Evolutionary conservation across 495 filamentous ascomycete species (phyloP).

Genomic region (Xeromyces bisporus): DNA sequence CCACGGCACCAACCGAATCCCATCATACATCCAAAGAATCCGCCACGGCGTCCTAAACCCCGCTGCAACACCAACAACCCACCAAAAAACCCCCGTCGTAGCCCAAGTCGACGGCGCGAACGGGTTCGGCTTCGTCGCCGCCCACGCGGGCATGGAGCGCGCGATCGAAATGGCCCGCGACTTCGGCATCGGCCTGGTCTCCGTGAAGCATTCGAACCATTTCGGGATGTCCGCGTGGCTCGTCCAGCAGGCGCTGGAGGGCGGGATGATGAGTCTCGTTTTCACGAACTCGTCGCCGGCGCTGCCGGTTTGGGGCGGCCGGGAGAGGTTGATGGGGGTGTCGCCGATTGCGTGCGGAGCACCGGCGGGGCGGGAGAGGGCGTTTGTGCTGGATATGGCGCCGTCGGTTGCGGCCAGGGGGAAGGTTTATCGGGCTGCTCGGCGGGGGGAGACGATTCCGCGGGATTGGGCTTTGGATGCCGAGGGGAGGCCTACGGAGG

Average conservation of each 20-base stretch:
- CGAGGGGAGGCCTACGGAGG: conserved; percentile 50
- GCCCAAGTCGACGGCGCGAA: conserved; percentile 52
- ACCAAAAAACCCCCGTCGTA: conserved; percentile 47
- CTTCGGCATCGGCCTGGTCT: conserved; percentile 57
- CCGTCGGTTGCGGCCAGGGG: conserved; percentile 55
- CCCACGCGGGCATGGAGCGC: conserved; percentile 40
- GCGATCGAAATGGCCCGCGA: conserved; percentile 47
- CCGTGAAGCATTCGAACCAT: conserved; percentile 59
- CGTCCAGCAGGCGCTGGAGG: conserved; percentile 55
- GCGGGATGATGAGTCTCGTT: conserved; percentile 55
- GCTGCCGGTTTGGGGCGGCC: conserved; percentile 55
- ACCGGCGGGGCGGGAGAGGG: conserved; percentile 35
- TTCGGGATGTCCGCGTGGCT: conserved; percentile 71
- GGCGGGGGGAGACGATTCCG: conserved; percentile 59
- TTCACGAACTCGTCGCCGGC: conserved; percentile 69
- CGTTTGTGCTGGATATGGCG: conserved; percentile 69
- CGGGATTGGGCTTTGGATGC: conserved; percentile 55
- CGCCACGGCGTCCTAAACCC: conserved; percentile 47
- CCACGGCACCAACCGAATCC: conserved; percentile 61
- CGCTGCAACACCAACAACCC: conserved; percentile 35
- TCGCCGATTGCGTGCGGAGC: conserved; percentile 65
- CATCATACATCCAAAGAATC: conserved; percentile 57
- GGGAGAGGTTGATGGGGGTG: conserved; percentile 51
- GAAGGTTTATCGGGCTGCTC: conserved; percentile 57
- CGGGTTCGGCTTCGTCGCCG: conserved; percentile 57